Base-by-base conservation (phyloP, 1,284 basidiomycete species). In the Ceratobasidium sp. region DNA sequence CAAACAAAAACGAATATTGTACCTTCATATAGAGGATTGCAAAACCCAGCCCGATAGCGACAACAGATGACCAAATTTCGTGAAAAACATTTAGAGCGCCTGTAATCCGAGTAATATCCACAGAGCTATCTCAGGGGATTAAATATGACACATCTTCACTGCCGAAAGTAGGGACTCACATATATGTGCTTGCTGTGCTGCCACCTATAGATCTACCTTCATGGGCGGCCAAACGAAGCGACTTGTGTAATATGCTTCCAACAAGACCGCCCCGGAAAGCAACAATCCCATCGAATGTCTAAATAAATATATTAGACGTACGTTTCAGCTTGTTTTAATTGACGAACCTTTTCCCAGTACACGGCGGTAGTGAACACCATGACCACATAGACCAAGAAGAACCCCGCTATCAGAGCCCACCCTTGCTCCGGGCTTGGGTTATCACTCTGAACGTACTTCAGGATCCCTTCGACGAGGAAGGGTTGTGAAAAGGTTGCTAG, bases 321-420 rank as follows among this genome's bases (percentile, higher is more conserved):
- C n/a, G 15, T 6, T 10, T 33, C 40, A 3, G 3, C 40, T 28
- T 40, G n/a, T 2, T n/a, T n/a, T 12, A 28, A 18, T 13, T 56
- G 4, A 55, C 67, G n/a, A 10, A 55, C 67, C 51, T 69, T 69
- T 69, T 69, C 67, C 67, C 67, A 69, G n/a, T 55, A 69, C 33
- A 69, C 49, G 13, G 67, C 46, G 33, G 67, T 78, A 72, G 58
- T 39, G 51, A 61, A 53, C 13, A 58, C 55, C 6, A 71, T 46
- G 49, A 61, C 46, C 15, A 56, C 77, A 64, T 44, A 78, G 18
- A 39, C 77, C n/a, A 63, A 18, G 18, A 58, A 49, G 46, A 55
- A 53, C 3, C 68, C 26, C 33, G 39, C 40, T 18, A 78, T 28
- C 10, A 77, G 10, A 70, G 64, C 66, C 51, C 9, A 20, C 26